Evolutionary conservation across 2,329 filamentous ascomycete genomes (phyloP).

Genomic region (Sclerotinia minor): DNA sequence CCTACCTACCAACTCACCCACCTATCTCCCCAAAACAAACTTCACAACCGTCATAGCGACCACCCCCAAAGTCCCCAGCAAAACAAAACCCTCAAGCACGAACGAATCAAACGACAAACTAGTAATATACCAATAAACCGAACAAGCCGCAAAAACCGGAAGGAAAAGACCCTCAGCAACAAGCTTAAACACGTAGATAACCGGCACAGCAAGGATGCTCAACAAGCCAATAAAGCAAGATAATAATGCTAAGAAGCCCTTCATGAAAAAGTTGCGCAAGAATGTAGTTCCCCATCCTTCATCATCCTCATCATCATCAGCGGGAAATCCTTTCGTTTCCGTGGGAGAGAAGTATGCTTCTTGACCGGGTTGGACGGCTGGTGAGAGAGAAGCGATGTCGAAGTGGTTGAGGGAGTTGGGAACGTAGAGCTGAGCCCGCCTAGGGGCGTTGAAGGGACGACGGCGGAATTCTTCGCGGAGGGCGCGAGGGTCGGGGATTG

Average conservation of each 20-base stretch:
- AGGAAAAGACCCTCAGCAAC: not conserved
- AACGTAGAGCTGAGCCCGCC: not conserved
- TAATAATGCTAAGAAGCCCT: accelerated
- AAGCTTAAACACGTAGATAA: not conserved
- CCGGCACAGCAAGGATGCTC: not conserved
- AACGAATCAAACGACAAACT: not conserved
- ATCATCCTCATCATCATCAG: not conserved
- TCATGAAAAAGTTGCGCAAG: not conserved
- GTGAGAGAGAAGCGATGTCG: not conserved
- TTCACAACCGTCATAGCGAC: not conserved
- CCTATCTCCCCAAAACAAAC: not conserved
- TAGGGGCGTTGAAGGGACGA: conserved; percentile 1
- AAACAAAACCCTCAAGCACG: accelerated
- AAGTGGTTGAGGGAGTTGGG: not conserved
- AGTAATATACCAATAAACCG: not conserved
- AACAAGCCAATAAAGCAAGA: not conserved
- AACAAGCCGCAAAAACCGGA: not conserved
- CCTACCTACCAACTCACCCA: not conserved
- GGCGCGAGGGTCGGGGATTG: not conserved
- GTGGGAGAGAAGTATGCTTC: not conserved
- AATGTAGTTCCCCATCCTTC: not conserved
- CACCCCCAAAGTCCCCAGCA: not conserved
- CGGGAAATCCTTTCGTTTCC: not conserved
- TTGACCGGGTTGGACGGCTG: not conserved
- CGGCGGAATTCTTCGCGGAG: conserved; percentile 8